Percentiles rank a stretch among this genome's conserved stretches.
These are phyloP conservation scores for Simplicillium aogashimaense DNA, from an alignment of 2,329 filamentous ascomycete genomes.

Conservation along the genomic window DNA sequence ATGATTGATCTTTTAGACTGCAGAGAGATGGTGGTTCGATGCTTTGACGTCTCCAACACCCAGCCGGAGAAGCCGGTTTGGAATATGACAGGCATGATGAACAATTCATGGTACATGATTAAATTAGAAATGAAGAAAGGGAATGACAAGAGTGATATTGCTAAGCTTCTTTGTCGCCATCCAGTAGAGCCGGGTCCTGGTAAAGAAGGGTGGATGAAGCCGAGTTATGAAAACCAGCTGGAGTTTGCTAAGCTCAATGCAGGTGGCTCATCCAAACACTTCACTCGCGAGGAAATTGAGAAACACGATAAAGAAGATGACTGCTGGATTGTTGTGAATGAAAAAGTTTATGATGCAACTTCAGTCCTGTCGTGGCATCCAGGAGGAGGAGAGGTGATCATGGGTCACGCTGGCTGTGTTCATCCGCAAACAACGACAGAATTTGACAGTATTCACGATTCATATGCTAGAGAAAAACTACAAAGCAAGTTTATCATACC, in stretches of 20 bases:
- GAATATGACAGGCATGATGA: conserved; percentile 43
- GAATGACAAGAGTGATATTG: conserved; percentile 17
- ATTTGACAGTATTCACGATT: conserved; percentile 40
- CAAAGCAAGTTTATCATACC: conserved; percentile 17
- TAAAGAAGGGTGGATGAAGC: conserved; percentile 38
- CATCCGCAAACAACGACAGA: conserved; percentile 37
- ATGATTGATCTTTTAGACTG: conserved; percentile 28
- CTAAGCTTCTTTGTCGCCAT: conserved; percentile 28
- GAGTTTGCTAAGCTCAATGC: conserved; percentile 22
- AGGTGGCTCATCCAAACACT: background rate
- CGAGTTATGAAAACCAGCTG: conserved; percentile 30
- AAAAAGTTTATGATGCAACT: conserved; percentile 40
- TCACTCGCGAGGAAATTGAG: conserved; percentile 35
- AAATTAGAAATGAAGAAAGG: conserved; percentile 23
- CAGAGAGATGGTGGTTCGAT: conserved; percentile 30
- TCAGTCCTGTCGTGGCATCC: conserved; percentile 37
- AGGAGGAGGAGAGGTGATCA: conserved; percentile 34
- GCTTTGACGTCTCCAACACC: conserved; percentile 36
- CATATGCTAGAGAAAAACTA: conserved; percentile 37
- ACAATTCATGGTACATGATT: conserved; percentile 39
- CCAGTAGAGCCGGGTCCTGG: conserved; percentile 29
- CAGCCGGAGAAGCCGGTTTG: conserved; percentile 32
- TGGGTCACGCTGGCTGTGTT: conserved; percentile 38
- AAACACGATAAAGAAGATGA: conserved; percentile 36
- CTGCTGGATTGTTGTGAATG: conserved; percentile 43